phyloP scores from a whole-genome alignment of 2,329 filamentous ascomycete genomes.

The Exophiala sp. region DNA sequence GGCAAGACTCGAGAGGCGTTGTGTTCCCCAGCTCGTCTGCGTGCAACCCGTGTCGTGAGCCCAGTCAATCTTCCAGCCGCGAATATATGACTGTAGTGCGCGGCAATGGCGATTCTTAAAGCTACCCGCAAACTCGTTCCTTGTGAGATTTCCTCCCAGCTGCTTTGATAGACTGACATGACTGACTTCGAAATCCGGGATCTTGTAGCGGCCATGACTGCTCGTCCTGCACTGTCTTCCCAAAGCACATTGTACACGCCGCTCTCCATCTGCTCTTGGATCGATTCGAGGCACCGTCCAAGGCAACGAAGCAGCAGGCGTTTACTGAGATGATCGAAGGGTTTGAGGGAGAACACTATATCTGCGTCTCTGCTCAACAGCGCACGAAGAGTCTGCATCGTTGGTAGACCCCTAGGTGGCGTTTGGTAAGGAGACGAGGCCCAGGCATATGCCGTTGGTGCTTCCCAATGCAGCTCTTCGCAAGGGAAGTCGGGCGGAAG shows the following conservation, averaged over 20 bases:
- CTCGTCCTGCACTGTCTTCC: not conserved
- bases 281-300: not conserved
- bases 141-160: constrained; percentile 3
- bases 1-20: not conserved
- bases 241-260: constrained; percentile 1
- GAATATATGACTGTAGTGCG: constrained; percentile 9
- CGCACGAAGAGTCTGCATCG: constrained; percentile 3
- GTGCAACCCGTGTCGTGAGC: constrained; percentile 5
- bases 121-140: not conserved
- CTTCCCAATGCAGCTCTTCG: constrained; percentile 8
- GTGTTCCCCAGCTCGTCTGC: not conserved
- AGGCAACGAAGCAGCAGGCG: constrained; percentile 6
- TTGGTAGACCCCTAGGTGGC: constrained; percentile 2
- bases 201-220: not conserved
- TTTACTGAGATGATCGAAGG: constrained; percentile 3
- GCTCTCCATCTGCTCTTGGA: constrained; percentile 5
- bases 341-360: not conserved
- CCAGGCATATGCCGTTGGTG: constrained; percentile 6
- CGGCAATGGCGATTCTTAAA: constrained; percentile 2
- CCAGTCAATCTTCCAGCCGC: constrained; percentile 3
- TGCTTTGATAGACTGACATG: constrained; percentile 7
- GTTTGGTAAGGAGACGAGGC: constrained; percentile 6
- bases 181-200: not conserved
- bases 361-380: not conserved
- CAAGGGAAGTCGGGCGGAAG: constrained; percentile 2